Percentiles rank a stretch among this genome's conserved stretches.
These are phyloP conservation scores for Arachnomyces sp. DNA, from an alignment of 2,329 filamentous ascomycete genomes.

Conservation along the genomic window DNA sequence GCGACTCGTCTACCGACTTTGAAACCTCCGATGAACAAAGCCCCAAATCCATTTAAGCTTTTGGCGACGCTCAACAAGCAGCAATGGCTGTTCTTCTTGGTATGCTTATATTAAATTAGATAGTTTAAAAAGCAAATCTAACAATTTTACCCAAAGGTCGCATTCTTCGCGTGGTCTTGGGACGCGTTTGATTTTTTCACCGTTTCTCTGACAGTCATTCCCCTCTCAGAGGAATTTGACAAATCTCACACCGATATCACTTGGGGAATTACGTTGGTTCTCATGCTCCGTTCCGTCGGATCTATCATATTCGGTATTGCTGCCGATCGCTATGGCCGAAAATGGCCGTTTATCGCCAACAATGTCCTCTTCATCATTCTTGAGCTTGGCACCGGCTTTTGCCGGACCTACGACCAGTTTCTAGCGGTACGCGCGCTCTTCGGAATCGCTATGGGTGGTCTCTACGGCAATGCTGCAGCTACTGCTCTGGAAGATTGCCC, in stretches of 20 bases:
- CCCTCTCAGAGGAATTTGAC: conserved; percentile 47
- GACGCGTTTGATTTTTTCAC: conserved; percentile 58
- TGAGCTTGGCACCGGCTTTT: conserved; percentile 55
- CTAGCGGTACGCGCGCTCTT: conserved; percentile 53
- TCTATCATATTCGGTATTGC: conserved; percentile 50
- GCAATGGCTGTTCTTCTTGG: conserved; percentile 21
- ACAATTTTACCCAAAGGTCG: conserved; percentile 22
- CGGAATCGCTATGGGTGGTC: conserved; percentile 57
- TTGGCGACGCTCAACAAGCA: conserved; percentile 17
- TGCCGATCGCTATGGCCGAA: conserved; percentile 48
- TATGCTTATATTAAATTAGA: conserved; percentile 10
- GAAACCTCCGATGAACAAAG: conserved; percentile 32
- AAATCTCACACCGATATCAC: conserved; percentile 53
- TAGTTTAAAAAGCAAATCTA: no score
- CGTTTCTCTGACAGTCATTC: conserved; percentile 48
- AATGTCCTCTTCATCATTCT: conserved; percentile 55
- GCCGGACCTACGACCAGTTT: conserved; percentile 51
- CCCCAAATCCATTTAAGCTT: conserved; percentile 15
- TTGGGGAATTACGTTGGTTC: conserved; percentile 48
- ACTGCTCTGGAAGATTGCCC: conserved; percentile 58
- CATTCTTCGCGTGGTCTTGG: conserved; percentile 46
- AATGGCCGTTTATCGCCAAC: conserved; percentile 56
- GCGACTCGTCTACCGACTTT: conserved; percentile 43
- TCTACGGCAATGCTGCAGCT: conserved; percentile 56
- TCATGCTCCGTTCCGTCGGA: conserved; percentile 56